Base-by-base conservation (phyloP, 805 yeast species). In the Barnettozyma vustinii region DNA sequence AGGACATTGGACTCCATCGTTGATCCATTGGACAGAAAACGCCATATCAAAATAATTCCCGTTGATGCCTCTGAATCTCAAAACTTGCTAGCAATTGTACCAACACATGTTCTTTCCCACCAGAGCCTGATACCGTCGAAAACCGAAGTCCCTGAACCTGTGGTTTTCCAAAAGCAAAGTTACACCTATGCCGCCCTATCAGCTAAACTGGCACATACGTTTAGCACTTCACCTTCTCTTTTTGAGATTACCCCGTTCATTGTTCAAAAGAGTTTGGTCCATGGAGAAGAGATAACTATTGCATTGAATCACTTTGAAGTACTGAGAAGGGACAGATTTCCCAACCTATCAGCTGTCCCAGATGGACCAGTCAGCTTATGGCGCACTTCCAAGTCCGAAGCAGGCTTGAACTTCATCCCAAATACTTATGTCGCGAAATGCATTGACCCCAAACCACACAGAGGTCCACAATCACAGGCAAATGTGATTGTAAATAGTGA, bases 81-180 rank as follows among this genome's bases (percentile, higher is more conserved):
- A 1, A 37, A 50, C 3, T 35, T 58, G 10, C 37, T 48, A 8
- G 63, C 58, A 8, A 35, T 60, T 8, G 40, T 57, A 3, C 64
- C 64, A 12, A 46, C 49, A 7, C 61, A 56, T 44, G 46, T 59
- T 2, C 33, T 49, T 5, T 45, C 47, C 19, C 63, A 60, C 36
- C 47, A 50, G 21, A 16, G 40, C 16, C 53, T 33, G 26, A 47
- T 51, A 26, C 44, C 40, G 18, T 13, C 39, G 21, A 19, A 27
- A 20, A 10, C 7, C 13, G 46, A 40, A 2, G n/a, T 12, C 4
- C 52, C 52, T 13, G 58, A 55, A 0, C 50, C 48, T 1, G 21
- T 58, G 6, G 26, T 8, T 15, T 58, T 33, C 26, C 27, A 51
- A 9, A 51, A 44, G 2, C 25, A 50, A 21, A 9, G 8, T 1